Base-by-base conservation (phyloP, 129 eudicot genomes). In the Chrysanthemum lavandulifolium region DNA sequence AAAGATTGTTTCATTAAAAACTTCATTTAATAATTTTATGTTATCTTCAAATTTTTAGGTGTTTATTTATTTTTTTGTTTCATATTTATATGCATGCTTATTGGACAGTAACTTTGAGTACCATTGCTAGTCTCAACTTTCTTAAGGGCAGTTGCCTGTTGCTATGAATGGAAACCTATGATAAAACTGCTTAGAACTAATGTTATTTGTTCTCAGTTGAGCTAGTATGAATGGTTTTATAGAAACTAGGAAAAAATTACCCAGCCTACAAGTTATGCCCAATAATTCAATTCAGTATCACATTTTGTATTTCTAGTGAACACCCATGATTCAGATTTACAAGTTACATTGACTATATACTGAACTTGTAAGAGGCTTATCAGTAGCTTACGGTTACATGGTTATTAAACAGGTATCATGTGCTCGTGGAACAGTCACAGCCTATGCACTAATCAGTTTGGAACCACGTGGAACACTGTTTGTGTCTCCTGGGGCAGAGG, bases 381-480 rank as follows among this genome's bases (percentile, higher is more conserved):
- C 14, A 21, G 8, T 33, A 71, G n/a, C 56, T 23, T 57, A 74
- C 65, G 56, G 61, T 54, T 63, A 14, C 63, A 68, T 71, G 58
- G 48, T 74, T 66, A 69, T 59, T 62, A 49, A 71, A 65, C 95
- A 92, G 98, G 95, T 94, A 21, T 94, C 97, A 13, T 80, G 92
- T 91, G 98, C 92, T 6, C 85, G 84, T 79, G 98, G 98, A 59
- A 70, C 85, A 13, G 64, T 82, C 68, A 94, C 92, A 45, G 76
- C 97, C 73, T 84, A 94, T 82, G 92, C 98, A 16, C 81, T 94
- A 79, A 85, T 83, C 91, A 86, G 97, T 83, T 80, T 94, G 75
- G 98, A 94, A 86, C 88, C 98, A 69, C 98, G 98, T 61, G 98
- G 98, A 71, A 87, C 88, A 60, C 96, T 90, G 67, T 94, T 94